Conservation (phyloP, 345 rosid species). For the Syzygium oleosum region DNA sequence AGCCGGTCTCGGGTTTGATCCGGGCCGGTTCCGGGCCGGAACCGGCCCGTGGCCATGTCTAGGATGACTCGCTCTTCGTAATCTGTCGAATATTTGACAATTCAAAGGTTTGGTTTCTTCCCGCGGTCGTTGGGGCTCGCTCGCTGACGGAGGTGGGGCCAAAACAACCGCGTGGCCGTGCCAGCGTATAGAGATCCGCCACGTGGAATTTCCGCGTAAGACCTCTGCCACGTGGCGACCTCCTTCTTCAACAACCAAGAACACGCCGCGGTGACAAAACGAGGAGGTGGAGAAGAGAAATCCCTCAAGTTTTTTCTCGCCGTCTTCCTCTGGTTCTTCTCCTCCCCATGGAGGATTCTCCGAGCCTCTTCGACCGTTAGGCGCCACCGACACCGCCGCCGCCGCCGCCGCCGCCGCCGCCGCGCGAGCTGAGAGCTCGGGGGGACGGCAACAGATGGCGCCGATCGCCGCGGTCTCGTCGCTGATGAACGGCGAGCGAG, state of each 20-base stretch:
- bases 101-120: background rate
- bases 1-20: no score
- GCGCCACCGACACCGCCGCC: background rate
- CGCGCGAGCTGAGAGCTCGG: background rate
- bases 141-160: background rate
- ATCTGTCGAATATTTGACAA: background rate
- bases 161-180: background rate
- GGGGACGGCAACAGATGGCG: slow-evolving; percentile 5
- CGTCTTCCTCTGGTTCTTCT: background rate
- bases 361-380: background rate
- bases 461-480: slow-evolving; percentile 2
- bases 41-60: no score
- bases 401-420: background rate
- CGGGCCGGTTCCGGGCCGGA: no score
- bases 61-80: background rate
- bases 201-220: slow-evolving; percentile 1
- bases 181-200: background rate
- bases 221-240: background rate
- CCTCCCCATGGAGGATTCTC: background rate
- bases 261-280: background rate
- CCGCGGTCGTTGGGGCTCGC: background rate
- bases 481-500: slow-evolving; percentile 75
- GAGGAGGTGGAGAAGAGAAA: background rate
- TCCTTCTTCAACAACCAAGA: background rate
- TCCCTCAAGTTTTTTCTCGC: background rate